Evolutionary conservation across 352 stramenopile species (phyloP).

Genomic region (Phytophthora syringae): DNA sequence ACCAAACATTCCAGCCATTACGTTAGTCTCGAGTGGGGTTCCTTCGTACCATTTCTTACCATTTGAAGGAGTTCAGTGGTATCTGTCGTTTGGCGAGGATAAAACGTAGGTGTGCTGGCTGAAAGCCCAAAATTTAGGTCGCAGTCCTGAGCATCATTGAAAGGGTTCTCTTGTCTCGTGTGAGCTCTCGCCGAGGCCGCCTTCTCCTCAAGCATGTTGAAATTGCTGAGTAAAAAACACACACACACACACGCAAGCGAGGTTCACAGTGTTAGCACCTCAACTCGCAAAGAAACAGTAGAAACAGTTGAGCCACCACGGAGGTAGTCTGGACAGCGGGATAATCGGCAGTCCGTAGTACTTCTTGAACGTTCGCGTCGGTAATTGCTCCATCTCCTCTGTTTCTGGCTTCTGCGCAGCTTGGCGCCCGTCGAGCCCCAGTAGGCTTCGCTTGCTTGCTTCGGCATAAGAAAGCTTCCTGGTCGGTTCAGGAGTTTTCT

Average conservation of each 20-base stretch:
- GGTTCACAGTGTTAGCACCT: slow-evolving; percentile 3
- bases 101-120: slow-evolving; percentile 49
- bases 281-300: not conserved
- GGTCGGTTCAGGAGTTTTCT: not conserved
- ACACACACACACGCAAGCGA: too few relatives aligned
- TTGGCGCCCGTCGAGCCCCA: not conserved
- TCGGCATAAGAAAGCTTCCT: slow-evolving; percentile 33
- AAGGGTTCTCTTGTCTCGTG: not conserved
- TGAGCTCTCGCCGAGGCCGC: not conserved
- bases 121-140: slow-evolving; percentile 44
- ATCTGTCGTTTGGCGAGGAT: slow-evolving; percentile 36
- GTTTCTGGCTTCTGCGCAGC: not conserved
- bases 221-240: slow-evolving; percentile 5
- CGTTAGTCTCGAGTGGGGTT: not conserved
- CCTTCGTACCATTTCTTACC: slow-evolving; percentile 11
- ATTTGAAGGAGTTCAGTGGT: slow-evolving; percentile 42
- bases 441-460: slow-evolving; percentile 26
- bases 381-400: not conserved
- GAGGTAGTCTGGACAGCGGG: not conserved
- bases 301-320: not conserved
- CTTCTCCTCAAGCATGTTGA: slow-evolving; percentile 18
- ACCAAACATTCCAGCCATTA: not conserved
- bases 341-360: slow-evolving; percentile 44
- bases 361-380: slow-evolving; percentile 29
- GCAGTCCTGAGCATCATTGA: slow-evolving; percentile 12